Conservation (phyloP, 345 rosid species). For the Brassica napus region Da-Ae NC_063443.1:15938001-15938500, state of each 20-base stretch:
- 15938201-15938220: conserved; percentile 70
- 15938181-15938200: conserved; percentile 58
- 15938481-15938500: conserved; percentile 56
- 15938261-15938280: conserved; percentile 4
- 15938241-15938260: not conserved
- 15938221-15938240: conserved; percentile 55
- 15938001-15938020: conserved; percentile 30
- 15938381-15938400: conserved; percentile 57
- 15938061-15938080: conserved; percentile 57
- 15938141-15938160: conserved; percentile 59
- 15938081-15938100: conserved; percentile 63
- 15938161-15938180: conserved; percentile 51
- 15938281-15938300: not conserved
- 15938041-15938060: conserved; percentile 47
- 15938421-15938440: not conserved
- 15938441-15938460: not conserved
- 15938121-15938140: conserved; percentile 66
- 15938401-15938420: conserved; percentile 51
- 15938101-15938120: conserved; percentile 62
- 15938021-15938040: conserved; percentile 79
- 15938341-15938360: conserved; percentile 50
- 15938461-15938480: conserved; percentile 36
- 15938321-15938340: conserved; percentile 79
- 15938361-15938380: conserved; percentile 77
- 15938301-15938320: no score